Base-by-base conservation (phyloP, 768 basidiomycete genomes). In the Leccinum longicurvipes region DNA sequence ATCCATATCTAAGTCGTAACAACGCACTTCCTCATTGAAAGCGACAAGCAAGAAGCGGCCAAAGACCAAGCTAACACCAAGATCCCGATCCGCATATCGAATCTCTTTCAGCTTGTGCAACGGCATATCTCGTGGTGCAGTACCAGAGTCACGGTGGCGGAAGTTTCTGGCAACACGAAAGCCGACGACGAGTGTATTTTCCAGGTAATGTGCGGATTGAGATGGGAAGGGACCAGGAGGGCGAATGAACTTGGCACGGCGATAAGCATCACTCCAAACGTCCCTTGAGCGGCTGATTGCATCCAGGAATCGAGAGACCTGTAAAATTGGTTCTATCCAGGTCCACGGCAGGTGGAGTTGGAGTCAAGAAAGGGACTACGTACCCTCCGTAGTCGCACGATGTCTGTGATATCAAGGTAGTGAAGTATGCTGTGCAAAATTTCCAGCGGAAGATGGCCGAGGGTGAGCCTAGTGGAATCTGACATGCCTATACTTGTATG, bases 241-340 rank as follows among this genome's bases (percentile, higher is more conserved):
- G 24, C 46, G 48, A 50, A 65, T 23, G 12, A 65, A 55, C 4
- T 47, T n/a, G 41, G 55, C 48, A 0, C 23, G 50, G 36, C 62
- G 54, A 55, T 65, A 65, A n/a, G 50, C 51, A 5, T 56, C 23
- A 12, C 54, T 54, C 66, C 65, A 67, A 15, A 67, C 15, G 4
- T 49, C 44, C 50, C 53, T 63, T 25, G 6, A 23, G 25, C 45
- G 47, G 51, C 52, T 65, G 0, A 51, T 23, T 4, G 6, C 39
- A 2, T 59, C 53, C 17, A 65, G 36, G 41, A 50, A 52, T 25
- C 31, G 56, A 25, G 54, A 56, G 31, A 62, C 63, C 60, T 64
- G 46, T 5, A 19, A 45, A 15, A 23, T 21, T 9, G 17, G 28
- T 29, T 54, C 11, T 23, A 5, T 19, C 42, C 31, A 28, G 21